A percentile compares a stretch with the other conserved stretches of the same genome.
phyloP scores from a whole-genome alignment of 2,329 filamentous ascomycete genomes.

The Xylaria sp. region DNA sequence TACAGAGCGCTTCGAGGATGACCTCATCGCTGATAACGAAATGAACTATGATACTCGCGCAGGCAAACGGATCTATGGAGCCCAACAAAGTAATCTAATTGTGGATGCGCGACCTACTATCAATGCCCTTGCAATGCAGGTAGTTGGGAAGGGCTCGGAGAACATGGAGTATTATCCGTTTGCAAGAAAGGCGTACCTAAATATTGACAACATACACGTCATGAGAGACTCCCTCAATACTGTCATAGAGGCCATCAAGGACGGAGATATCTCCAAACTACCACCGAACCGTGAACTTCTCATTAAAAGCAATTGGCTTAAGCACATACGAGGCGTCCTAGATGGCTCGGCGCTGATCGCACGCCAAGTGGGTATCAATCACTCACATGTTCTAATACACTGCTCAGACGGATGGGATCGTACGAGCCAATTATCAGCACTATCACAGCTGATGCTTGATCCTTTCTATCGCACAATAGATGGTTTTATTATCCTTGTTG shows the following conservation, averaged over 20 bases:
- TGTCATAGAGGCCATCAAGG: constrained; percentile 88
- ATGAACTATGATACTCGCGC: constrained; percentile 62
- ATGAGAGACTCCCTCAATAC: constrained; percentile 92
- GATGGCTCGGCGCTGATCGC: constrained; percentile 86
- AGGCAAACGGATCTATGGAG: constrained; percentile 78
- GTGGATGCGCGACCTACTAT: constrained; percentile 94
- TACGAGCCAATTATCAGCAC: constrained; percentile 89
- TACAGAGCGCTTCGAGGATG: constrained; percentile 71
- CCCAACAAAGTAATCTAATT: constrained; percentile 91
- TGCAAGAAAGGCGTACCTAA: constrained; percentile 87
- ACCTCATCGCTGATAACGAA: constrained; percentile 62
- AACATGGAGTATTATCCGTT: constrained; percentile 98
- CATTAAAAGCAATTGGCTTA: constrained; percentile 85
- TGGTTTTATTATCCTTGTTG: constrained; percentile 90
- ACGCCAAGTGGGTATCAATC: constrained; percentile 84
- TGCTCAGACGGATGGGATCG: constrained; percentile 99
- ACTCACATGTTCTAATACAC: constrained; percentile 94
- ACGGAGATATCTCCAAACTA: constrained; percentile 84
- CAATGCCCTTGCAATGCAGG: constrained; percentile 94
- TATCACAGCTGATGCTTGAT: constrained; percentile 92
- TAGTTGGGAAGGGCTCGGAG: constrained; percentile 89
- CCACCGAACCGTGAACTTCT: constrained; percentile 82
- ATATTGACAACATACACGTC: constrained; percentile 97
- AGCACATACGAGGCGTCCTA: constrained; percentile 83
- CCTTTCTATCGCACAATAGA: constrained; percentile 94